A percentile compares a stretch with the other conserved stretches of the same genome.
phyloP scores from a whole-genome alignment of 2,329 filamentous ascomycete genomes.

The Rosellinia necatrix region DNA sequence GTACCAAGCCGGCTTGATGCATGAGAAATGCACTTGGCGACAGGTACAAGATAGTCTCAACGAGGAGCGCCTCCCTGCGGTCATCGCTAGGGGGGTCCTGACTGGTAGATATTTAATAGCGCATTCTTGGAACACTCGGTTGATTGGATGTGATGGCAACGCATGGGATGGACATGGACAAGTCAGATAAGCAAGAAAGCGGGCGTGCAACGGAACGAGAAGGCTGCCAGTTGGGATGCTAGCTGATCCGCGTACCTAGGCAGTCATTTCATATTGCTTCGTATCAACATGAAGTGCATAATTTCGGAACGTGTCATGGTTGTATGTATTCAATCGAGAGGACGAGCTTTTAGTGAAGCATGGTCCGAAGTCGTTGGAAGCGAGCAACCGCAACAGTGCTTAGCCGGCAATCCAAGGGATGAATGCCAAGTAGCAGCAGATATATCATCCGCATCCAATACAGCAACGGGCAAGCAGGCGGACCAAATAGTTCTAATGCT shows the following conservation, averaged over 20 bases:
- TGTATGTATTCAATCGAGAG: conserved; percentile 22
- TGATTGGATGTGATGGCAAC: conserved; percentile 14
- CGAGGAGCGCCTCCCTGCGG: conserved; percentile 3
- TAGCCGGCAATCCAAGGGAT: neutral
- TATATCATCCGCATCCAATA: no score
- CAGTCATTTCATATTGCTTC: no score
- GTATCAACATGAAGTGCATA: conserved; percentile 17
- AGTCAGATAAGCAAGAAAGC: conserved; percentile 20
- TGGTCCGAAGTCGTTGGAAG: conserved; percentile 22
- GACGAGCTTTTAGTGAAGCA: conserved; percentile 12
- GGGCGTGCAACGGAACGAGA: neutral
- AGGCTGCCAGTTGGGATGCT: no score
- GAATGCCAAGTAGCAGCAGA: no score
- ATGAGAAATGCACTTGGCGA: conserved; percentile 25
- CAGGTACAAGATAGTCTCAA: conserved; percentile 21
- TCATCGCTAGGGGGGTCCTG: conserved; percentile 1
- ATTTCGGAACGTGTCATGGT: no score
- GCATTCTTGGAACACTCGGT: conserved; percentile 16
- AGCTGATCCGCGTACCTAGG: no score
- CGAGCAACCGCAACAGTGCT: neutral
- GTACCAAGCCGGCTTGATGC: conserved; percentile 29
- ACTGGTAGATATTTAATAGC: conserved; percentile 26
- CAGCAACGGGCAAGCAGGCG: no score
- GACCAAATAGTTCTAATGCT: neutral
- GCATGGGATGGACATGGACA: conserved; percentile 8